A percentile compares a stretch with the other conserved stretches of the same genome.
These are phyloP conservation scores for Coemansia sp. DNA, from an alignment of 192 early-diverging fungal species.

Conservation along the genomic window DNA sequence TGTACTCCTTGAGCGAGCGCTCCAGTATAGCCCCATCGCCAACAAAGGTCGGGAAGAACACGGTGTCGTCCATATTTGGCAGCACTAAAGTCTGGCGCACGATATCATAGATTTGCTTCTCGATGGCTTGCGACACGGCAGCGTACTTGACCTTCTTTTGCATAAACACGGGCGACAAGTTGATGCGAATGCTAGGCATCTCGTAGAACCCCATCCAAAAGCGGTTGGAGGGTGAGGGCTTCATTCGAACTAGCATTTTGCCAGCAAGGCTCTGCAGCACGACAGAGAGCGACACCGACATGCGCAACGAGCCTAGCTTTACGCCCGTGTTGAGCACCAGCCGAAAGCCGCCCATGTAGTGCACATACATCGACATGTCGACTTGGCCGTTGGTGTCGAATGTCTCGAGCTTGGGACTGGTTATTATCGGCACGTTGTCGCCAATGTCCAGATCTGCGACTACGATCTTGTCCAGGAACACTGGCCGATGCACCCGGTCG, in stretches of 20 bases:
- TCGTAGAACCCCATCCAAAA: constrained; percentile 88
- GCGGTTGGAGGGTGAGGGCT: constrained; percentile 79
- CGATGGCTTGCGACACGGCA: constrained; percentile 83
- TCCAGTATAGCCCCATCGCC: constrained; percentile 65
- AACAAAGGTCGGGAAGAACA: constrained; percentile 67
- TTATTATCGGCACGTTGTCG: constrained; percentile 76
- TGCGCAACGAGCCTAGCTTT: constrained; percentile 65
- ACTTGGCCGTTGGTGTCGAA: constrained; percentile 77
- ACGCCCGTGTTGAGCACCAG: constrained; percentile 74
- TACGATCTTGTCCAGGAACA: constrained; percentile 80
- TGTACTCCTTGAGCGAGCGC: constrained; percentile 40
- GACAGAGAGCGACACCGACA: constrained; percentile 79
- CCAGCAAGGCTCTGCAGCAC: constrained; percentile 75
- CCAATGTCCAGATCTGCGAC: constrained; percentile 79
- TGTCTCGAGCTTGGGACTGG: constrained; percentile 71
- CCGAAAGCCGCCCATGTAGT: constrained; percentile 78
- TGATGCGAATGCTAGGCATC: constrained; percentile 72
- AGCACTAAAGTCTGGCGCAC: constrained; percentile 78
- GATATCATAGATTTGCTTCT: constrained; percentile 81
- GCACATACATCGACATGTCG: constrained; percentile 71
- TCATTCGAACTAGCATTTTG: constrained; percentile 74
- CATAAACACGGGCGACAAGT: constrained; percentile 79
- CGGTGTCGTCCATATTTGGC: constrained; percentile 88
- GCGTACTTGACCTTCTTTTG: constrained; percentile 81
- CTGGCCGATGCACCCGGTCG: constrained; percentile 62